Evolutionary conservation across 179 eudicot genomes (phyloP).

Genomic region (Beta macrorhiza): DNA sequence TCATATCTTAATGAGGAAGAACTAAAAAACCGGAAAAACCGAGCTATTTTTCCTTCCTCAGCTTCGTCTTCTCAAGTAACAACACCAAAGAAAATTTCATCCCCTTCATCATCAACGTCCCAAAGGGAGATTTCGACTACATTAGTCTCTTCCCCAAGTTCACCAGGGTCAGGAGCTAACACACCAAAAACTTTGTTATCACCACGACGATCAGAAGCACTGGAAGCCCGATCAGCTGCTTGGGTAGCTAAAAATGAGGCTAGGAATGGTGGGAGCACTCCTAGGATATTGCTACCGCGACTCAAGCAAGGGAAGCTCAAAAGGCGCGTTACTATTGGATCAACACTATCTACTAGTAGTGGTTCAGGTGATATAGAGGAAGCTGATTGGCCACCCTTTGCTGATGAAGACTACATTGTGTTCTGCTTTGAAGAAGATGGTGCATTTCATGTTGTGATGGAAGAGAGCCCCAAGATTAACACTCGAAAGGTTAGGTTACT

Average conservation of each 20-base stretch:
- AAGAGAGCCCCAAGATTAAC: constrained; percentile 34
- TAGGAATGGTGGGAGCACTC: constrained; percentile 17
- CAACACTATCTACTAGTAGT: constrained; percentile 28
- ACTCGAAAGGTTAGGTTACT: constrained; percentile 34
- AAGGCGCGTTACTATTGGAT: constrained; percentile 44
- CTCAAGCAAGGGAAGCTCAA: constrained; percentile 42
- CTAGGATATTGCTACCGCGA: constrained; percentile 26
- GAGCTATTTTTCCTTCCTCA: constrained; percentile 23
- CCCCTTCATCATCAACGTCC: constrained; percentile 29
- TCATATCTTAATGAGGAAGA: constrained; percentile 36
- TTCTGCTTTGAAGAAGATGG: constrained; percentile 74
- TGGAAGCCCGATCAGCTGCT: constrained; percentile 28
- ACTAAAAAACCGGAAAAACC: constrained; percentile 21
- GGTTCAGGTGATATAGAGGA: constrained; percentile 40
- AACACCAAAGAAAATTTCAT: constrained; percentile 16
- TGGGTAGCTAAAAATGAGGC: constrained; percentile 28
- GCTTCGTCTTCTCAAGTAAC: constrained; percentile 29
- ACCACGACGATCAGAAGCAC: constrained; percentile 24
- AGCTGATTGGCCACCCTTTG: constrained; percentile 45
- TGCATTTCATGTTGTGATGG: constrained; percentile 49
- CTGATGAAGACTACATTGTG: constrained; percentile 72
- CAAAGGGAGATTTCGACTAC: constrained; percentile 25
- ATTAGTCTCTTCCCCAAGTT: constrained; percentile 23
- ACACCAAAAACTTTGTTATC: constrained; percentile 18
- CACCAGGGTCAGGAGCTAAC: constrained; percentile 19